Base-by-base conservation (phyloP, 1,284 basidiomycete genomes). In the Agaricales sp. region DNA sequence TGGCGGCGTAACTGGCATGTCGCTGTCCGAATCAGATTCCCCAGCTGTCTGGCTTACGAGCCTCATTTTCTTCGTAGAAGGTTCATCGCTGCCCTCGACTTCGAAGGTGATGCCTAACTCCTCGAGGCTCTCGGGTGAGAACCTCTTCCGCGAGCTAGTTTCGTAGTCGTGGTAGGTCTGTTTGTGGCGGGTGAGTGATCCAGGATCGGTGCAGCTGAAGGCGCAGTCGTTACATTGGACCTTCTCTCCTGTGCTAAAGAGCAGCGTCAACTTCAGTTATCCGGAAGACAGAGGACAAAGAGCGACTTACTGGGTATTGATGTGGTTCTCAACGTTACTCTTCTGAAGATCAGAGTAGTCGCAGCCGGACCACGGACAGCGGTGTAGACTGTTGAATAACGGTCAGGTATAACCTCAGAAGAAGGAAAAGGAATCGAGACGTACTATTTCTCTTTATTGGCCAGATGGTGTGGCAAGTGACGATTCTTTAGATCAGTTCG, bases 261-360 rank as follows among this genome's bases (percentile, higher is more conserved):
- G 30, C n/a, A n/a, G n/a, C n/a, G n/a, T n/a, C n/a, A n/a, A n/a
- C n/a, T 35, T 11, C 30, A 35, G 30, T 35, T n/a, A 35, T 8
- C 8, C 8, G 8, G n/a, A 35, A 8, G 30, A 11, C 30, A 35
- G 30, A 35, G 8, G n/a, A 8, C n/a, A n/a, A 35, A 43, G 20
- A 21, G 20, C 41, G 8, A 43, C 41, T n/a, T 18, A 16, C 41
- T 35, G 30, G 8, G 30, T 35, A 11, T 35, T 35, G 11, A 57
- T 23, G 50, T 61, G 59, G 3, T 52, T 57, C 8, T 52, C 46
- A 8, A 59, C 51, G 41, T 61, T 59, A 13, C 51, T 52, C 25
- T 54, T 56, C 38, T 59, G 58, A 1, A 59, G 51, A 43, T 46
- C 55, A 23, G 50, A 51, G 45, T 54, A 58, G 19, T 26, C 44